These are phyloP conservation scores for Plasmodium blacklocki DNA, from an alignment of 169 alveolate genomes.

Conservation along the genomic window DNA sequence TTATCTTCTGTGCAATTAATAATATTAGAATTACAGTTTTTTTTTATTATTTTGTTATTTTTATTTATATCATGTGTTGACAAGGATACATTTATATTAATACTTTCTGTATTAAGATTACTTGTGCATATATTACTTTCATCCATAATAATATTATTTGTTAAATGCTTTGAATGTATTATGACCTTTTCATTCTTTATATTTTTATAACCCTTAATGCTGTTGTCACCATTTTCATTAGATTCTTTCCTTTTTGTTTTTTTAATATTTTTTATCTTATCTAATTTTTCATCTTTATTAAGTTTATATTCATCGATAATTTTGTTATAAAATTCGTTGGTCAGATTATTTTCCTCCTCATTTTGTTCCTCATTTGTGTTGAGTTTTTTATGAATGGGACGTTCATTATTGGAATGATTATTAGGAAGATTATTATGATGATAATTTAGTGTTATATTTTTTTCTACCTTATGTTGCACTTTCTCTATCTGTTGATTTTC, in stretches of 20 bases:
- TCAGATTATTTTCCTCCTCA: constrained; percentile 12
- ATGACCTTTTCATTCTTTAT: no score
- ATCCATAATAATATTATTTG: no score
- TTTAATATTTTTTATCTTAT: background rate
- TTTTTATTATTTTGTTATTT: background rate
- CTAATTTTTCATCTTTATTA: background rate
- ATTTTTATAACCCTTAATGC: background rate
- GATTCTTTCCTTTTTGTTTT: background rate
- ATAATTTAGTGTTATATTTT: background rate
- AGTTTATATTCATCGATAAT: constrained; percentile 31
- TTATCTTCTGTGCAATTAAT: constrained; percentile 25
- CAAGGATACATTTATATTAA: no score
- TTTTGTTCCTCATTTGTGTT: background rate
- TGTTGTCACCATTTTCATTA: background rate
- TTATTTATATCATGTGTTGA: background rate
- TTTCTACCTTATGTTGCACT: background rate
- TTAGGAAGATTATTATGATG: no score
- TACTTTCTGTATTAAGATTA: no score
- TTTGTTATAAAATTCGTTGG: constrained; percentile 38
- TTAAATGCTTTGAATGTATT: no score
- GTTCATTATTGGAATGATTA: background rate
- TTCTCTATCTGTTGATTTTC: background rate
- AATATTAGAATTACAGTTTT: background rate
- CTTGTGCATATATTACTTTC: no score
- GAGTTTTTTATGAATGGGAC: background rate